Conservation (phyloP, 805 yeast genomes). For the Tetrapisispora nanseiensis region DNA sequence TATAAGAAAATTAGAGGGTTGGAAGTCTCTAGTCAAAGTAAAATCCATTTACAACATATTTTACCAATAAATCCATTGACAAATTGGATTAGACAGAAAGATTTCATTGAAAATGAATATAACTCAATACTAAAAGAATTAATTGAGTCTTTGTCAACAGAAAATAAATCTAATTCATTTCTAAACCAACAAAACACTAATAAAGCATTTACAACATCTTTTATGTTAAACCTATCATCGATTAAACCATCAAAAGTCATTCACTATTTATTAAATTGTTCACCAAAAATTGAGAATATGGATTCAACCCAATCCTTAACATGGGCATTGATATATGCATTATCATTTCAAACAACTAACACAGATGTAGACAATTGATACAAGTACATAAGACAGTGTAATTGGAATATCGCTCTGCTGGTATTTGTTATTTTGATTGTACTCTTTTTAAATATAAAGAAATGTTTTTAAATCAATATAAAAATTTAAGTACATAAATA, state of each 20-base stretch:
- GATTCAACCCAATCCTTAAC: background rate
- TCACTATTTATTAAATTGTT: background rate
- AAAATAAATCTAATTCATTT: background rate
- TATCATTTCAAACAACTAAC: background rate
- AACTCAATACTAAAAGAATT: background rate
- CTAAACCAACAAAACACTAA: background rate
- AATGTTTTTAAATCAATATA: too few species aligned
- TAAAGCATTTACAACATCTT: background rate
- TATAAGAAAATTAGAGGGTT: background rate
- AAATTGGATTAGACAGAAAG: conserved; percentile 42
- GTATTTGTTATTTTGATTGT: too few species aligned
- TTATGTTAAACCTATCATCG: background rate
- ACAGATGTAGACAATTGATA: too few species aligned
- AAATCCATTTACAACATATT: conserved; percentile 2
- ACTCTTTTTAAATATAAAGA: too few species aligned
- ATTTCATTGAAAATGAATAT: conserved; percentile 36
- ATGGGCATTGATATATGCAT: conserved; percentile 1
- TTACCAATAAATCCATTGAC: conserved; percentile 9
- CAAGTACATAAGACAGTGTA: too few species aligned
- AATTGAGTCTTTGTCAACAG: background rate
- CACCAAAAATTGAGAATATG: background rate
- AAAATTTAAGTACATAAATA: too few species aligned
- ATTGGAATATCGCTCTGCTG: too few species aligned
- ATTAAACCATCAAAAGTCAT: background rate
- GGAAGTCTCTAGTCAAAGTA: background rate